A percentile compares a stretch with the other conserved stretches of the same genome.
Conservation (phyloP, 768 basidiomycete species). For the Xerocomellus dryophilus region DNA sequence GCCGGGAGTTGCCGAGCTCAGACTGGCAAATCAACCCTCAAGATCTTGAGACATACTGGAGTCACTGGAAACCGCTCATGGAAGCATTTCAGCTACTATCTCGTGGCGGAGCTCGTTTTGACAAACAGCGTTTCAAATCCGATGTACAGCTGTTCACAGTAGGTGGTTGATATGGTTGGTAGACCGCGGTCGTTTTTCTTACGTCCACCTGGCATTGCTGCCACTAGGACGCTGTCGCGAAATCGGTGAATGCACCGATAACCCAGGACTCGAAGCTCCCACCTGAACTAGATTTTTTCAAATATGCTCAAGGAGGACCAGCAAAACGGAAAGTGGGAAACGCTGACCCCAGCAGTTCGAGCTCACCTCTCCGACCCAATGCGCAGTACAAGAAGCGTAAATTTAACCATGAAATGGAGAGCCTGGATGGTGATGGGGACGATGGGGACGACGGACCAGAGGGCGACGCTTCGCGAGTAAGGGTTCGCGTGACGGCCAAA, state of each 20-base stretch:
- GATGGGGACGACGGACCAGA: slow-evolving; percentile 24
- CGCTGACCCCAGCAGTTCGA: slow-evolving; percentile 14
- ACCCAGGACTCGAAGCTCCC: slow-evolving; percentile 56
- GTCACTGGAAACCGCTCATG: slow-evolving; percentile 39
- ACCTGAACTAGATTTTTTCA: slow-evolving; percentile 87
- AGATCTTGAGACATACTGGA: neutral
- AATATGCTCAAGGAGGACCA: slow-evolving; percentile 61
- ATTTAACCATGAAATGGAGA: slow-evolving; percentile 25
- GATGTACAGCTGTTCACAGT: slow-evolving; percentile 75
- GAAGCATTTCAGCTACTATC: slow-evolving; percentile 90
- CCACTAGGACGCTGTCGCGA: slow-evolving; percentile 25
- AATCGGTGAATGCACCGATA: slow-evolving; percentile 19
- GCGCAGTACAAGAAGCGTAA: slow-evolving; percentile 30
- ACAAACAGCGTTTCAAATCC: slow-evolving; percentile 68
- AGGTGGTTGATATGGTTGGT: slow-evolving; percentile 11
- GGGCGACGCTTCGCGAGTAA: slow-evolving; percentile 27
- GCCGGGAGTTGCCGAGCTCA: slow-evolving; percentile 15
- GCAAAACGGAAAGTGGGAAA: slow-evolving; percentile 49
- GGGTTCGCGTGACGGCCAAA: slow-evolving; percentile 72
- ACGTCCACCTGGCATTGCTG: neutral
- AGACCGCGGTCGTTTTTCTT: neutral
- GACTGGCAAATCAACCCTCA: too few relatives aligned
- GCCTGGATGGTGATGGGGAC: slow-evolving; percentile 19
- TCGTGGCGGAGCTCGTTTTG: slow-evolving; percentile 77
- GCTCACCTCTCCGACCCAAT: slow-evolving; percentile 6